These are phyloP conservation scores for Sporothrix protearum DNA, from an alignment of 2,329 filamentous ascomycete species.

Conservation along the genomic window DNA sequence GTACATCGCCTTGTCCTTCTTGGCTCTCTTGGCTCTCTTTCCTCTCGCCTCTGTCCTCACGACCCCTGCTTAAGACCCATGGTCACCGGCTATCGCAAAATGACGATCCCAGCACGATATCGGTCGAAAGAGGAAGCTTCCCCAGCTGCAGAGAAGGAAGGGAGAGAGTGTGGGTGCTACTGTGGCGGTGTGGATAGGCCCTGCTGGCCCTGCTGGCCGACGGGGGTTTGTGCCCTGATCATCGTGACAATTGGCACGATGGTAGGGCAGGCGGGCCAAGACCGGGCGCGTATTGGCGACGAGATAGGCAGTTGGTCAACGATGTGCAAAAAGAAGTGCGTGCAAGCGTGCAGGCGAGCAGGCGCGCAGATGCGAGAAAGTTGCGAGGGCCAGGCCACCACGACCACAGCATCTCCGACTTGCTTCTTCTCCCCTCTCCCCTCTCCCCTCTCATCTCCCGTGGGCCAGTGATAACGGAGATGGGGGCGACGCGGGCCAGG, in stretches of 20 bases:
- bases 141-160: not conserved
- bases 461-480: conserved; percentile 5
- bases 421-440: not conserved
- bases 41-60: not conserved
- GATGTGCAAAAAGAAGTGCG: not conserved
- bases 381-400: not conserved
- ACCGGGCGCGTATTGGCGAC: conserved; percentile 11
- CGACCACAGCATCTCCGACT: not conserved
- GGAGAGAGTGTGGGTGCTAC: too few relatives aligned
- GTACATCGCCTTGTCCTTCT: not conserved
- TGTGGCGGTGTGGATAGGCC: too few relatives aligned
- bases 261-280: not conserved
- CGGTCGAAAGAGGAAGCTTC: conserved; percentile 14
- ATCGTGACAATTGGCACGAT: not conserved
- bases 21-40: not conserved
- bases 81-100: conserved; percentile 5
- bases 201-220: not conserved
- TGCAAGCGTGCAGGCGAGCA: not conserved
- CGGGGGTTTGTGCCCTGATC: conserved; percentile 3
- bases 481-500: not conserved
- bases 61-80: not conserved
- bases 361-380: not conserved
- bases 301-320: conserved; percentile 15
- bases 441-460: conserved; percentile 14
- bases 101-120: conserved; percentile 18